Evolutionary conservation across 257 asterid genomes (phyloP).

Genomic region (Solanum sejunctum): DNA sequence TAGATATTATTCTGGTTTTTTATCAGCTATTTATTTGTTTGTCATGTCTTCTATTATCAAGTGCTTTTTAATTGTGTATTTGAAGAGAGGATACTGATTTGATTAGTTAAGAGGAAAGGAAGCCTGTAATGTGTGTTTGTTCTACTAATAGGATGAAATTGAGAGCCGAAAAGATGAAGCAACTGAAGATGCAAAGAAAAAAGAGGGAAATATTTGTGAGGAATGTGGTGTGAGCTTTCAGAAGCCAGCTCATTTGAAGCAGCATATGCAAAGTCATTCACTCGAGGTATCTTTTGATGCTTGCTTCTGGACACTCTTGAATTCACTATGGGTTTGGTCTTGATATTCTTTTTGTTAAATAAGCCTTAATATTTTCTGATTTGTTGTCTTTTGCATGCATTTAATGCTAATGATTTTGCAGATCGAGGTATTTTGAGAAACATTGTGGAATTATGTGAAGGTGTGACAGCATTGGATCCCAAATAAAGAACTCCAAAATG

Average conservation of each 20-base stretch:
- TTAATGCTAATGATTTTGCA: constrained; percentile 21
- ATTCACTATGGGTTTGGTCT: not conserved
- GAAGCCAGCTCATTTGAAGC: constrained; percentile 83
- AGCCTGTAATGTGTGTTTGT: not conserved
- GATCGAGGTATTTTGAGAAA: constrained; percentile 22
- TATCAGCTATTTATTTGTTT: not conserved
- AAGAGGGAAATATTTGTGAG: constrained; percentile 34
- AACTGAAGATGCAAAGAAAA: constrained; percentile 18
- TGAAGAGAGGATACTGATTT: not conserved
- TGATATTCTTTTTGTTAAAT: not conserved
- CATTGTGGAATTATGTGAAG: constrained; percentile 15
- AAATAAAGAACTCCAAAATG: constrained; percentile 89
- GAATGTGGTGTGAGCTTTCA: constrained; percentile 59
- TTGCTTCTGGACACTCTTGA: not conserved
- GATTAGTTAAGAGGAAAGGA: not conserved
- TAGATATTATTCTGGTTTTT: not conserved
- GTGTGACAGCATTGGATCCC: constrained; percentile 99
- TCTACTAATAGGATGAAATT: not conserved
- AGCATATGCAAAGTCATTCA: constrained; percentile 87
- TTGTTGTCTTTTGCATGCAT: not conserved
- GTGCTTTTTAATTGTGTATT: not conserved
- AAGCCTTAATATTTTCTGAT: not conserved
- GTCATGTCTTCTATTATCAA: not conserved
- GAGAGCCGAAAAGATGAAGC: constrained; percentile 23
- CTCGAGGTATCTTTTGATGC: constrained; percentile 36